Conservation (phyloP, 78 protist genomes). For the Dictyostelium intermedium region DNA sequence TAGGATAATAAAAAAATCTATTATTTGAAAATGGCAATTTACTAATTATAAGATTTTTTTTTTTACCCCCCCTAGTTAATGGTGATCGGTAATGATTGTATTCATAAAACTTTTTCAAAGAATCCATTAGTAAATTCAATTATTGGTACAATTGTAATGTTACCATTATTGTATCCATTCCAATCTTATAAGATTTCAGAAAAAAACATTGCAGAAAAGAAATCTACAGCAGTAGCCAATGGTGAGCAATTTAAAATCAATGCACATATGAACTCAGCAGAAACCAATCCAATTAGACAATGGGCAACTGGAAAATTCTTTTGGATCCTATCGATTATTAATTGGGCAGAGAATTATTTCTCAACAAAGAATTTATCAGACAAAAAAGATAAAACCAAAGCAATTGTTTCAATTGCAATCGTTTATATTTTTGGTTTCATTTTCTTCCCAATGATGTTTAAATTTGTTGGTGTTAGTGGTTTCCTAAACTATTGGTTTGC, state of each 20-base stretch:
- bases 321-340: conserved; percentile 29
- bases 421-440: conserved; percentile 61
- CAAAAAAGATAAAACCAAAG: conserved; percentile 44
- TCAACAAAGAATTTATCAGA: conserved; percentile 4
- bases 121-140: conserved; percentile 33
- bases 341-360: conserved; percentile 24
- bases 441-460: conserved; percentile 65
- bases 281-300: not conserved
- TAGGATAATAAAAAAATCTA: too few species aligned
- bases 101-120: conserved; percentile 40
- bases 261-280: not conserved
- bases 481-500: conserved; percentile 71
- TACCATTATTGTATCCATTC: conserved; percentile 71
- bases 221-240: not conserved
- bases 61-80: conserved; percentile 16
- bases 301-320: conserved; percentile 34
- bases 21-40: not conserved
- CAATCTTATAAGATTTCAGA: conserved; percentile 26
- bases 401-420: conserved; percentile 36
- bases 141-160: conserved; percentile 75
- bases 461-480: conserved; percentile 63
- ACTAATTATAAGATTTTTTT: not conserved
- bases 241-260: not conserved
- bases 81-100: conserved; percentile 72
- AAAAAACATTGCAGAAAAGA: not conserved